These are phyloP conservation scores for Erysimum cheiri DNA, from an alignment of 441 rosid species.

Conservation along the genomic window DNA sequence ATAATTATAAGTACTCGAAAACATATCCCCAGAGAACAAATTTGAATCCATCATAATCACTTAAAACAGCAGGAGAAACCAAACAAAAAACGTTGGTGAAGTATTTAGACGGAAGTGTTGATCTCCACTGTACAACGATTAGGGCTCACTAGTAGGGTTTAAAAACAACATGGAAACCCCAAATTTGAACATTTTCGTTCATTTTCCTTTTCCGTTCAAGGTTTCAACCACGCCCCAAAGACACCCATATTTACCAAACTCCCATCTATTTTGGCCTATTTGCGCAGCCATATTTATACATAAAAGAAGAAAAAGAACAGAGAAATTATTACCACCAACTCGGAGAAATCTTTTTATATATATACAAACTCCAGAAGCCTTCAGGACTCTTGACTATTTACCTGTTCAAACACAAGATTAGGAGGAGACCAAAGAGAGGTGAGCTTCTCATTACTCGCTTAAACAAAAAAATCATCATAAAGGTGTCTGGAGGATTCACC, in stretches of 20 bases:
- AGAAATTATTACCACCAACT: conserved; percentile 36
- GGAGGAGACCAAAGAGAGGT: conserved; percentile 6
- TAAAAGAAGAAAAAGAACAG: conserved; percentile 1
- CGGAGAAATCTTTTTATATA: conserved; percentile 23
- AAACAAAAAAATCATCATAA: conserved; percentile 6
- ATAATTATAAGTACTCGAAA: not conserved
- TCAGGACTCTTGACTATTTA: conserved; percentile 34
- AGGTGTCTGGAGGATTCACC: conserved; percentile 33
- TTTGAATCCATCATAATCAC: conserved; percentile 7
- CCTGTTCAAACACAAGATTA: conserved; percentile 37
- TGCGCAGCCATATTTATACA: not conserved
- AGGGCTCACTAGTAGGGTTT: conserved; percentile 36
- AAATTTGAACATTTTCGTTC: not conserved
- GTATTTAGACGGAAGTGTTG: conserved; percentile 28
- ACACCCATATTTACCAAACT: conserved; percentile 35
- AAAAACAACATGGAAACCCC: conserved; percentile 35
- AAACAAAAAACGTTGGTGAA: not conserved
- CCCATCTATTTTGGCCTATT: conserved; percentile 27
- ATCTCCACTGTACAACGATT: conserved; percentile 41
- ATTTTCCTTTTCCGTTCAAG: not conserved
- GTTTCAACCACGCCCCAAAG: conserved; percentile 33
- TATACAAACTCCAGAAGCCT: conserved; percentile 39
- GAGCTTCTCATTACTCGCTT: conserved; percentile 3
- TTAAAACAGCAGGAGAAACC: conserved; percentile 20
- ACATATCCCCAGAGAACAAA: conserved; percentile 16